A percentile compares a stretch with the other conserved stretches of the same genome.
These are phyloP conservation scores for Talaromyces stipitatus DNA, from an alignment of 495 filamentous ascomycete species.

Conservation along the genomic window DNA sequence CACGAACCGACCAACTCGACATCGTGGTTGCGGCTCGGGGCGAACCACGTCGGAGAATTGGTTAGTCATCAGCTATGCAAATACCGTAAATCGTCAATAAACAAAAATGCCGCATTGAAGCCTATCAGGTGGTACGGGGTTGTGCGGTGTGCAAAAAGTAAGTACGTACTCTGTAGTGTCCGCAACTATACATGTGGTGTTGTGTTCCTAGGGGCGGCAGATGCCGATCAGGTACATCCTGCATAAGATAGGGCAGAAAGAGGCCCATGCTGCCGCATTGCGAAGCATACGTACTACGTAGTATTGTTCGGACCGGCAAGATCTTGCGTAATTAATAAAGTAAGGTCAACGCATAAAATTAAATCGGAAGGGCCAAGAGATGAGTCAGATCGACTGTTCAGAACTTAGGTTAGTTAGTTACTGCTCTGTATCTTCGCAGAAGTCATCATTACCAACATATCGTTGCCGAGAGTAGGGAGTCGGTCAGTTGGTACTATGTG, in stretches of 20 bases:
- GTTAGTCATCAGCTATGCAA: background rate
- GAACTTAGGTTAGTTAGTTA: no score
- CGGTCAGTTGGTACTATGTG: background rate
- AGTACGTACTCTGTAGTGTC: no score
- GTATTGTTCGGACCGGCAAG: no score
- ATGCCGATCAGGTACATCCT: background rate
- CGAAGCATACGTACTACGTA: no score
- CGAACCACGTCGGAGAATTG: background rate
- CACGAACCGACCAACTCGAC: background rate
- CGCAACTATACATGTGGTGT: background rate
- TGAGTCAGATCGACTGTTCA: no score
- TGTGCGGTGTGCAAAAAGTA: background rate
- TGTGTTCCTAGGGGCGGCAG: background rate
- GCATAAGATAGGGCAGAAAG: background rate
- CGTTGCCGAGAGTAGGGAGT: background rate
- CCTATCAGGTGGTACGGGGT: background rate
- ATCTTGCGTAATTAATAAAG: no score
- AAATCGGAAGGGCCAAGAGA: no score
- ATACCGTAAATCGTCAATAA: background rate
- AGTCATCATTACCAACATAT: background rate
- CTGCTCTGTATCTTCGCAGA: background rate
- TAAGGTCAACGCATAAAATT: no score
- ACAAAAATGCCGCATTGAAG: background rate
- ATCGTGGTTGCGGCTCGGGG: background rate
- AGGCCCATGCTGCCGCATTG: background rate